A percentile compares a stretch with the other conserved stretches of the same genome.
Conservation (phyloP, 345 rosid species). For the Lumnitzera littorea region DNA sequence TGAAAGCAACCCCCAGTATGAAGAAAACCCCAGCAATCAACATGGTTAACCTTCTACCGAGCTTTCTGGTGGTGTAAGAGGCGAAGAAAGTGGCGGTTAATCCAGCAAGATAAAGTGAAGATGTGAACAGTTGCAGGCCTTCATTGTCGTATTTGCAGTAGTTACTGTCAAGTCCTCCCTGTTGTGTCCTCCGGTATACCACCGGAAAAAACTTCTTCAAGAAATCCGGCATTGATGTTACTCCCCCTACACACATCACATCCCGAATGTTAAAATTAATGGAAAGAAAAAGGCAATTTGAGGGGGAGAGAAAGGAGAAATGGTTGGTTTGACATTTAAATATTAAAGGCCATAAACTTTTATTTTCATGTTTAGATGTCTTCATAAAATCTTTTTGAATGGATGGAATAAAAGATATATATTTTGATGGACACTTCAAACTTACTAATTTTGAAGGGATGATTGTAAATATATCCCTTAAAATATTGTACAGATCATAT, state of each 20-base stretch:
- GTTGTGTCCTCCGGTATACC: conserved; percentile 38
- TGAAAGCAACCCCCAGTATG: conserved; percentile 58
- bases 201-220: conserved; percentile 75
- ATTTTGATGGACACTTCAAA: no score
- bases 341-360: no score
- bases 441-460: no score
- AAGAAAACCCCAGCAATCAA: conserved; percentile 82
- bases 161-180: conserved; percentile 32
- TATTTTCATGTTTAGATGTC: no score
- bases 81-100: conserved; percentile 87
- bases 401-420: no score
- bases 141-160: conserved; percentile 95
- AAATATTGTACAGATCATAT: no score
- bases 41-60: conserved; percentile 82
- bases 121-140: conserved; percentile 83
- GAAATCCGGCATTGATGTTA: conserved; percentile 83
- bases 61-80: conserved; percentile 76
- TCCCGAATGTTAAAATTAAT: neutral
- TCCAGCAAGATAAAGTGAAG: conserved; percentile 90
- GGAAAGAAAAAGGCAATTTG: neutral
- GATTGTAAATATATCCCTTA: no score
- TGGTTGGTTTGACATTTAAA: no score
- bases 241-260: conserved; percentile 53
- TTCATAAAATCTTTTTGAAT: no score
- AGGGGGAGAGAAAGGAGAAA: no score